Evolutionary conservation across 1,284 basidiomycete species (phyloP).

Genomic region (Termitomyces sp.): DNA sequence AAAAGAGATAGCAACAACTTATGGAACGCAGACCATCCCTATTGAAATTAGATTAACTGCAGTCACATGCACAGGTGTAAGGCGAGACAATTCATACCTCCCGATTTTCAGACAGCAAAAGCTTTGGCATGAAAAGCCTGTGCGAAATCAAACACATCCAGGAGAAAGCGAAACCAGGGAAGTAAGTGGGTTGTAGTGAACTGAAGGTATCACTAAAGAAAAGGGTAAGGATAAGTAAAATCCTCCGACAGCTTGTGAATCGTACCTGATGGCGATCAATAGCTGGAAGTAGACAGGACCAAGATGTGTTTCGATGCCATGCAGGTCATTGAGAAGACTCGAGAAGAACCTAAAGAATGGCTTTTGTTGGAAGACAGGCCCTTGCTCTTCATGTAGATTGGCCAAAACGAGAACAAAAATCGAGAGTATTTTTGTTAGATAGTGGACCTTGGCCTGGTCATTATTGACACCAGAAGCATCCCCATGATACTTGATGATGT

Average conservation of each 20-base stretch:
- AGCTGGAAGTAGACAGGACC: conserved; percentile 88
- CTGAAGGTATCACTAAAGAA: conserved; percentile 84
- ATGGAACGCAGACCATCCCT: conserved; percentile 97
- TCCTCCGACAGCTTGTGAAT: not conserved
- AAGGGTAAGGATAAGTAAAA: not conserved
- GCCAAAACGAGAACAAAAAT: conserved; percentile 96
- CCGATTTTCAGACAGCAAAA: conserved; percentile 78
- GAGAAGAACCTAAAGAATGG: conserved; percentile 99
- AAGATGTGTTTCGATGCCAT: conserved; percentile 78
- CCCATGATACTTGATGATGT: conserved; percentile 99
- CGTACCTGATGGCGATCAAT: conserved; percentile 81
- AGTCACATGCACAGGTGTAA: not conserved
- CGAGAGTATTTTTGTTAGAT: conserved; percentile 95
- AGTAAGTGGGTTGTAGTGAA: conserved; percentile 93
- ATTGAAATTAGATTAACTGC: conserved; percentile 9
- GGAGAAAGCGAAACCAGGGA: conserved; percentile 97
- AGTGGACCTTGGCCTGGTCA: conserved; percentile 93
- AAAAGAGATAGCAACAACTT: conserved; percentile 89
- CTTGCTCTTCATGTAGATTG: conserved; percentile 93
- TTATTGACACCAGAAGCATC: conserved; percentile 87
- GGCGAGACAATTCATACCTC: conserved; percentile 45
- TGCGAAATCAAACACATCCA: conserved; percentile 98
- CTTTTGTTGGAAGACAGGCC: conserved; percentile 89
- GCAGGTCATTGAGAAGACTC: conserved; percentile 89
- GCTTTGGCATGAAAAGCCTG: conserved; percentile 95